phyloP scores from a whole-genome alignment of 2,329 filamentous ascomycete genomes.

The Ophidiomyces ophidiicola region DNA sequence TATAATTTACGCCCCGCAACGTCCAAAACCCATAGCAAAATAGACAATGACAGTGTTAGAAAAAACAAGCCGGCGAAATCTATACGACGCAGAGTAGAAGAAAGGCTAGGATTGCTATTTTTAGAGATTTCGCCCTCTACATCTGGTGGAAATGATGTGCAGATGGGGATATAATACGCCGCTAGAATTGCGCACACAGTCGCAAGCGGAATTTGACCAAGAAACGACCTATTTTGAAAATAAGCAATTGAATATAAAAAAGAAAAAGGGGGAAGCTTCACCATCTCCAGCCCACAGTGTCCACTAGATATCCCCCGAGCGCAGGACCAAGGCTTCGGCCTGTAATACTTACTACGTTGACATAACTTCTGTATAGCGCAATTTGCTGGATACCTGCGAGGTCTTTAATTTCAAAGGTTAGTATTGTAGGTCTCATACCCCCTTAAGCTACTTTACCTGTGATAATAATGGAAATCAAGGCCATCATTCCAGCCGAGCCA shows the following conservation, averaged over 20 bases:
- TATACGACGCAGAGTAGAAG: background rate
- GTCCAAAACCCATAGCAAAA: background rate
- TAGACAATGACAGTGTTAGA: background rate
- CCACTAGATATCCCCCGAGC: conserved; percentile 12
- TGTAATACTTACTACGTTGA: conserved; percentile 11
- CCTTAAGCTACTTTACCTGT: conserved; percentile 5
- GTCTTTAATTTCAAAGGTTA: background rate
- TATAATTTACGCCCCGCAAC: background rate
- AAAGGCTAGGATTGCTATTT: background rate
- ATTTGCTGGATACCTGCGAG: conserved; percentile 10
- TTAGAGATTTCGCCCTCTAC: too few species aligned
- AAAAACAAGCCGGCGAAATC: background rate
- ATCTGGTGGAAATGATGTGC: background rate
- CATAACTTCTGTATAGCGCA: conserved; percentile 14
- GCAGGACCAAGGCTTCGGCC: conserved; percentile 12
- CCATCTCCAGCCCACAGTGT: conserved; percentile 15
- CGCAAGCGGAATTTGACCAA: conserved; percentile 5
- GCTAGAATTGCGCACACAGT: conserved; percentile 5
- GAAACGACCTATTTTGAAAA: conserved; percentile 7
- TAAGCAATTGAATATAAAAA: background rate
- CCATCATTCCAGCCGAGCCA: conserved; percentile 13
- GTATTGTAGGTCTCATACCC: background rate
- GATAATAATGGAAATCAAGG: conserved; percentile 13
- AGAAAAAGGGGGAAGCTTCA: background rate
- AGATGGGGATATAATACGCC: background rate